Evolutionary conservation across 2,329 filamentous ascomycete genomes (phyloP).

Genomic region (Penicillium sp.): DNA sequence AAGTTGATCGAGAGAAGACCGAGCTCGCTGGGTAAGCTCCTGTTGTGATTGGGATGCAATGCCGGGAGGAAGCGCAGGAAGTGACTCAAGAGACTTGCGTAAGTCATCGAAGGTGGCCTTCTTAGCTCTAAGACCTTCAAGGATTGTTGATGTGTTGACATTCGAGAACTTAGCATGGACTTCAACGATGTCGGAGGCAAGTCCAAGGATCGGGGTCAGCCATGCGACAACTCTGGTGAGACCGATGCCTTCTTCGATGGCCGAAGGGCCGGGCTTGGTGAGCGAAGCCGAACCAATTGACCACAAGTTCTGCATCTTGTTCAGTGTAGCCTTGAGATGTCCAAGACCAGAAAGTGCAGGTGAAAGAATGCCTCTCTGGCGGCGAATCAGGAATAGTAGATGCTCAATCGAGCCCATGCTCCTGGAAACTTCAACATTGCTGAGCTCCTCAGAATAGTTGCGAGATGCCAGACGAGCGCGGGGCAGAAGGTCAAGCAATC

Average conservation of each 20-base stretch:
- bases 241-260: constrained; percentile 18
- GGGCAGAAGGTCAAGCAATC: constrained; percentile 70
- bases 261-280: constrained; percentile 16
- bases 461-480: constrained; percentile 64
- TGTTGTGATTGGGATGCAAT: constrained; percentile 42
- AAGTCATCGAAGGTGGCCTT: constrained; percentile 49
- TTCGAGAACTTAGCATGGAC: constrained; percentile 66
- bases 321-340: constrained; percentile 29
- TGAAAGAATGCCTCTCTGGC: constrained; percentile 39
- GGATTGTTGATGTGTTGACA: constrained; percentile 47
- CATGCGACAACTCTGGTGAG: constrained; percentile 49
- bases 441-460: constrained; percentile 82
- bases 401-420: constrained; percentile 86
- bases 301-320: constrained; percentile 36
- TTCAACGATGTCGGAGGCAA: constrained; percentile 60
- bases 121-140: constrained; percentile 52
- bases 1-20: constrained; percentile 29
- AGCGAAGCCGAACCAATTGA: constrained; percentile 25
- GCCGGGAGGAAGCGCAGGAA: constrained; percentile 52
- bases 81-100: constrained; percentile 40
- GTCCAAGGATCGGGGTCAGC: constrained; percentile 66
- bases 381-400: constrained; percentile 58
- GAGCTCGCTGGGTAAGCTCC: constrained; percentile 28
- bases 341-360: constrained; percentile 31
- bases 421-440: constrained; percentile 71